phyloP scores from a whole-genome alignment of 768 basidiomycete species.

The Guyanaporus albipodus region DNA sequence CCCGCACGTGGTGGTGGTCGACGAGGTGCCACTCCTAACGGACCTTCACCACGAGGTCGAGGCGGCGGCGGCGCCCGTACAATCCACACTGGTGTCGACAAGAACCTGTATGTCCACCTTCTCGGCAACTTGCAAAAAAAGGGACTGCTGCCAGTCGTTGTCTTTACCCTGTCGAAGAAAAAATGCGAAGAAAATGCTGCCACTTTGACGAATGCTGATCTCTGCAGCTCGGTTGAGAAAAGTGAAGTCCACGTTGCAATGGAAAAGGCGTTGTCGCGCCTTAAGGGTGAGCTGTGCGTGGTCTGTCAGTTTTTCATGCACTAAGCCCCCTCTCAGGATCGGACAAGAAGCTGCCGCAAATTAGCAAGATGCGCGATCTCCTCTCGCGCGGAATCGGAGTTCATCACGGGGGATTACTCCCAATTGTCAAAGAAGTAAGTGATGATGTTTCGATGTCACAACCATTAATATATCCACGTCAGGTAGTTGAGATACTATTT shows the following conservation, averaged over 20 bases:
- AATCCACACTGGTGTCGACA: conserved; percentile 72
- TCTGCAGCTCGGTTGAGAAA: conserved; percentile 88
- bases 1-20: conserved; percentile 55
- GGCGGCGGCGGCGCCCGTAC: conserved; percentile 50
- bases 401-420: conserved; percentile 94
- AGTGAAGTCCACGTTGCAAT: conserved; percentile 95
- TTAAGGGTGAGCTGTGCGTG: conserved; percentile 65
- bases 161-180: conserved; percentile 97
- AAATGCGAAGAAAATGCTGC: conserved; percentile 94
- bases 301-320: not conserved
- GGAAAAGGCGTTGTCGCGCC: conserved; percentile 83
- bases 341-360: conserved; percentile 91
- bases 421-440: conserved; percentile 92
- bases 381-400: conserved; percentile 93
- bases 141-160: conserved; percentile 84
- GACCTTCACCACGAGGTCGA: conserved; percentile 34
- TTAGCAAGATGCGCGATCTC: conserved; percentile 82
- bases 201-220: conserved; percentile 82
- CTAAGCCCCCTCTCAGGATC: conserved; percentile 50
- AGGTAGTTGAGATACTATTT: conserved; percentile 97
- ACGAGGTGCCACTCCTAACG: conserved; percentile 44
- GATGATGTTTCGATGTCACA: not conserved
- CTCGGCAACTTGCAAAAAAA: conserved; percentile 84
- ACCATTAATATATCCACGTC: conserved; percentile 8
- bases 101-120: conserved; percentile 91